A percentile compares a stretch with the other conserved stretches of the same genome.
Conservation (phyloP, 2,329 filamentous ascomycete genomes). For the Lanzia echinophila region DNA sequence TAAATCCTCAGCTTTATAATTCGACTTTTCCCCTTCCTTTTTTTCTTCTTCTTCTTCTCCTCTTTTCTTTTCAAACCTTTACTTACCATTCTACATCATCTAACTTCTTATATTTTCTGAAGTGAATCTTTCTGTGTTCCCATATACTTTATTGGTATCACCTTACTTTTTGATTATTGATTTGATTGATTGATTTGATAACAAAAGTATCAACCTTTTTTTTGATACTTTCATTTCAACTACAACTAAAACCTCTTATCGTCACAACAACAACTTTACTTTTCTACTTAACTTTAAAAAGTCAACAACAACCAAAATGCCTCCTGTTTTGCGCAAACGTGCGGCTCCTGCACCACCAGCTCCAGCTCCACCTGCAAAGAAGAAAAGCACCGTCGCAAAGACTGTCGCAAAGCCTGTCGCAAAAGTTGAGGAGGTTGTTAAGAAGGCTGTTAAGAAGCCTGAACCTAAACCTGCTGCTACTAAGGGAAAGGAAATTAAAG, state of each 20-base stretch:
- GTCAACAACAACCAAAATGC: conserved; percentile 37
- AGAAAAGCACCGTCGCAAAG: conserved; percentile 37
- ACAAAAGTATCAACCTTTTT: too few species aligned
- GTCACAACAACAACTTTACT: conserved; percentile 12
- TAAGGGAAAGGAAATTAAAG: neutral
- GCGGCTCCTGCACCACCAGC: conserved; percentile 44
- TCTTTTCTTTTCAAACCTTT: neutral
- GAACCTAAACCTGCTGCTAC: neutral
- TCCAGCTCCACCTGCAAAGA: conserved; percentile 43
- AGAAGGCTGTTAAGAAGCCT: conserved; percentile 4
- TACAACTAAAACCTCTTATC: conserved; percentile 12
- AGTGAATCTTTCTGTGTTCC: too few species aligned
- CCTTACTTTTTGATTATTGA: neutral
- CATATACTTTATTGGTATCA: neutral
- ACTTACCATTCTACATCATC: neutral
- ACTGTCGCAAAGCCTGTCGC: conserved; percentile 33
- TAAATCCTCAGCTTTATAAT: conserved; percentile 20
- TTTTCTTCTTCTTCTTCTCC: neutral
- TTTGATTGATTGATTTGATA: neutral
- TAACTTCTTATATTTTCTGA: neutral
- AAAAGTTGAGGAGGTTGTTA: conserved; percentile 31
- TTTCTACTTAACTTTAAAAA: conserved; percentile 5
- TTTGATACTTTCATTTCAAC: neutral
- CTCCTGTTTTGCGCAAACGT: conserved; percentile 54
- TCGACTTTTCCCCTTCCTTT: conserved; percentile 17